Evolutionary conservation across 2,329 filamentous ascomycete species (phyloP), one percentile per base, ranked within the genome.

Genomic region (Cercospora brassicicola): DNA sequence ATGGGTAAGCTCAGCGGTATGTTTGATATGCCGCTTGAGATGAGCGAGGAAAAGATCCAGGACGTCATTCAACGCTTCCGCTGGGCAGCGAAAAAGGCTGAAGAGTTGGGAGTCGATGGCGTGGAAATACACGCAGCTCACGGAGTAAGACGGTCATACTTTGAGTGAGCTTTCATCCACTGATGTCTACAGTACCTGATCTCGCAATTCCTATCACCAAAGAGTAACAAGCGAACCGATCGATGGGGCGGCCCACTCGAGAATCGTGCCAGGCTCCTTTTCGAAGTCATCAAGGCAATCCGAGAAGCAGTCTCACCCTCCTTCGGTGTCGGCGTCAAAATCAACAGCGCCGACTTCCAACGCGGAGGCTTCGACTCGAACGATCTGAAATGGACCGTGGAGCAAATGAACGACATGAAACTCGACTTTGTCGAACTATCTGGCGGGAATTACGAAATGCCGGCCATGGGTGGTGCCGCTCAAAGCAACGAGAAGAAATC

Each of bases 161-260:
- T 53, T 3, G 28, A 15, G 8, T 13, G 55, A 13, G 7, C 1
- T 55, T n/a, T 10, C 3, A 8, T 59, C 9, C 15, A 9, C 55
- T 59, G 10, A 59, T 6, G 4, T 31, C 3, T 3, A 11, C 59
- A 62, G 59, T 81, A 81, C 66, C 71, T 81, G 2, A 65, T 81
- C 9, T 74, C 78, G 33, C 76, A 79, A 45, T 81, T 81, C 59
- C 69, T 80, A 0, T 77, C 74, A 0, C 79, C 79, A 0, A 71
- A 78, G 4, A 77, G 77, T 13, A 81, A 81, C 57, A 76, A 73
- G 31, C 69, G 80, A 8, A 79, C 76, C 1, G 80, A 81, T 62
- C 67, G 69, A 33, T 81, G 80, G 64, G 80, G 80, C n/a, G 80
- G 80, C 0, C 73, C 69, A 0, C 77, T 79, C 30, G 78, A 81